phyloP scores from a whole-genome alignment of 2,329 filamentous ascomycete genomes.

The Arthroderma sp. region DNA sequence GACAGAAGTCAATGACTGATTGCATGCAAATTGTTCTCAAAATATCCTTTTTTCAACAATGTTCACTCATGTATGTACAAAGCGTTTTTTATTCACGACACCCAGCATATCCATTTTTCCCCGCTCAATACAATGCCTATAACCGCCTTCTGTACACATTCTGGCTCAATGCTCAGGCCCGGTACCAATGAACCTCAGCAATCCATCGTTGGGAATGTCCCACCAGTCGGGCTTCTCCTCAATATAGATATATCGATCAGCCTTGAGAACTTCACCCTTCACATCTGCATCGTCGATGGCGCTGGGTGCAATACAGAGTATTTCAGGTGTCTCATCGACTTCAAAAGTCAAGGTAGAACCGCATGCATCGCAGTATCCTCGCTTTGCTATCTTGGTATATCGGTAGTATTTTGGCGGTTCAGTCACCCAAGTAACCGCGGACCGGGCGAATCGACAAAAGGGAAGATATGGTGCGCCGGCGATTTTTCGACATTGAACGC shows the following conservation, averaged over 20 bases:
- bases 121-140: too few relatives aligned
- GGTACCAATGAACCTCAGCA: conserved; percentile 12
- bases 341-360: conserved; percentile 35
- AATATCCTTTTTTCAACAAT: too few relatives aligned
- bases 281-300: conserved; percentile 31
- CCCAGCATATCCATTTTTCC: too few relatives aligned
- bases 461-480: conserved; percentile 34
- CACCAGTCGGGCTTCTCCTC: conserved; percentile 29
- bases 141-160: too few relatives aligned
- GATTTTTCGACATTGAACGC: conserved; percentile 36
- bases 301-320: conserved; percentile 25
- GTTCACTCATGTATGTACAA: too few relatives aligned
- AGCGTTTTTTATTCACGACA: too few relatives aligned
- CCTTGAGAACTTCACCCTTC: conserved; percentile 15
- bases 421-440: conserved; percentile 24
- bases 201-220: conserved; percentile 25
- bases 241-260: conserved; percentile 33
- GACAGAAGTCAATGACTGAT: too few relatives aligned
- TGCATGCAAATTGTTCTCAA: too few relatives aligned
- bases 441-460: conserved; percentile 26
- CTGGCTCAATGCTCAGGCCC: too few relatives aligned
- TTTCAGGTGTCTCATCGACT: conserved; percentile 22
- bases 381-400: conserved; percentile 29
- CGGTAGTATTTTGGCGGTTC: conserved; percentile 20
- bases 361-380: conserved; percentile 34